Evolutionary conservation across 331 rosid genomes (phyloP), one percentile per base, ranked within the genome.

Genomic region (Telfairia occidentalis): DNA sequence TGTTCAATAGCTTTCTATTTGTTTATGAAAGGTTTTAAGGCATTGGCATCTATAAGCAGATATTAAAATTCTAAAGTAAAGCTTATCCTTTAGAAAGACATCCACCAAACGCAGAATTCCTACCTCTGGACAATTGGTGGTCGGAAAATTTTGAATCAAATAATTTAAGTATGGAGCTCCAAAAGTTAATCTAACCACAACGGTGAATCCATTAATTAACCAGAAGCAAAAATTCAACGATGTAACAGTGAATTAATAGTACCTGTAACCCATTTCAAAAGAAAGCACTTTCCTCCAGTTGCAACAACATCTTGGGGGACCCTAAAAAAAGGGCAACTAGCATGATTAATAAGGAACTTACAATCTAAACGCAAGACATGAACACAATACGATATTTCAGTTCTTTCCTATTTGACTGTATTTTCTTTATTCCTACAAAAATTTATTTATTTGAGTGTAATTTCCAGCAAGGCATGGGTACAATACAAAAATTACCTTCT

Each of bases 301-400:
- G 97, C 96, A 53, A 90, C 89, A 55, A 88, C 92, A 87, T 92
- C 96, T 82, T 92, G 97, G 35, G 97, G 92, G 83, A 92, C 91
- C 97, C 96, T 92, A 78, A 46, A 78, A 75, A 29, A 67, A 70
- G 2, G 60, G 61, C 19, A 42, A 52, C 18, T n/a, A 55, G 49
- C 60, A 72, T 72, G 45, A 63, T 78, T 28, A 43, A 61, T 30
- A 23, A 16, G 16, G 64, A 38, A 24, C 57, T 52, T 21, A 74
- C 66, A 24, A 46, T 42, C 40, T 70, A 70, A 70, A 70, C 45
- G 26, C 50, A 55, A 55, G 26, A 7, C 65, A 74, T 26, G 18
- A 16, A 55, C 26, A 43, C 43, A 29, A 65, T 75, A 59, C 52
- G 58, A n/a, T 19, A 26, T 43, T 28, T 3, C 28, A 71, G 28